Percentiles rank a stretch among this genome's conserved stretches.
Conservation (phyloP, 176 grass and related monocot species). For the Dendrocalamus sinicus region DNA sequence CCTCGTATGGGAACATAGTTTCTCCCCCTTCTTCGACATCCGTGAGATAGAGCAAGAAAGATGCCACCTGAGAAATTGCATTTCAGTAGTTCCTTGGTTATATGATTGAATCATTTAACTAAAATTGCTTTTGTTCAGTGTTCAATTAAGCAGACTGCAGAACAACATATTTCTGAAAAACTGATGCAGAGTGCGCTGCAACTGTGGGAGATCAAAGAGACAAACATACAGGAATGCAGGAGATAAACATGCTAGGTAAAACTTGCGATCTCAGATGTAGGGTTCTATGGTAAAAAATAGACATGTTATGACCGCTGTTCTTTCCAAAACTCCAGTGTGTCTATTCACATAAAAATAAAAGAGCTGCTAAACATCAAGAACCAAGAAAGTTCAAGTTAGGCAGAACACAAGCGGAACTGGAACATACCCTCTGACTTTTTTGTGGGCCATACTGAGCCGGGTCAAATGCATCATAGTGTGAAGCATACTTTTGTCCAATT, state of each 20-base stretch:
- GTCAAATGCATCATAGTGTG: constrained; percentile 95
- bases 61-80: constrained; percentile 68
- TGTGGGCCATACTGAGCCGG: constrained; percentile 92
- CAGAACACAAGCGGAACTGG: constrained; percentile 31
- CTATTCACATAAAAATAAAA: neutral
- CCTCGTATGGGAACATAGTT: constrained; percentile 99
- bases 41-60: constrained; percentile 93
- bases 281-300: constrained; percentile 4
- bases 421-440: constrained; percentile 84
- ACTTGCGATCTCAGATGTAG: neutral
- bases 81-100: constrained; percentile 38
- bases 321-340: neutral
- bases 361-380: neutral
- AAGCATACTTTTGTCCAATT: constrained; percentile 92
- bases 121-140: neutral
- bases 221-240: constrained; percentile 2
- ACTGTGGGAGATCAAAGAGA: neutral
- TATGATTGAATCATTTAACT: constrained; percentile 4
- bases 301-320: neutral
- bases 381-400: neutral
- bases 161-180: constrained; percentile 8
- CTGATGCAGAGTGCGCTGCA: neutral
- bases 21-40: constrained; percentile 98
- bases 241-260: neutral
- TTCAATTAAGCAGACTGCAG: neutral